phyloP scores from a whole-genome alignment of 805 yeast genomes.

The Ogataea chonburiensis region DNA sequence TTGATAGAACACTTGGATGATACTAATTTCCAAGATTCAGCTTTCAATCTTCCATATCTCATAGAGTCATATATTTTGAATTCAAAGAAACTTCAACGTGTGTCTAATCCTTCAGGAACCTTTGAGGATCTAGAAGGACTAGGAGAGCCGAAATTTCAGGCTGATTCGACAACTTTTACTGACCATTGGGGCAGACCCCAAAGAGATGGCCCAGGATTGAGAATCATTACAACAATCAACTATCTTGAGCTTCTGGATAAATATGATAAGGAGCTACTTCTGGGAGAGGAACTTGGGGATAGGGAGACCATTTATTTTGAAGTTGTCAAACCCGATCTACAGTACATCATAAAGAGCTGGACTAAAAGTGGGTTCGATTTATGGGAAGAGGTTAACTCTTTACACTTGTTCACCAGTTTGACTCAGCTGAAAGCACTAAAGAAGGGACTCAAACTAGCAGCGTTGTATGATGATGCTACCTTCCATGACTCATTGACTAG shows the following conservation, averaged over 20 bases:
- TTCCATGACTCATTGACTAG: constrained; percentile 33
- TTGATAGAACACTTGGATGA: constrained; percentile 58
- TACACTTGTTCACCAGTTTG: constrained; percentile 77
- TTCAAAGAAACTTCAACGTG: constrained; percentile 59
- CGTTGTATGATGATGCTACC: constrained; percentile 28
- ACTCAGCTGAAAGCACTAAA: constrained; percentile 70
- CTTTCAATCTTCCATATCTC: constrained; percentile 19
- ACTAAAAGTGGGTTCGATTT: constrained; percentile 68
- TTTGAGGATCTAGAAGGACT: constrained; percentile 54
- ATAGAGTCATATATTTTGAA: constrained; percentile 65
- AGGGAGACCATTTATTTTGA: constrained; percentile 43
- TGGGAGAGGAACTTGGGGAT: constrained; percentile 33
- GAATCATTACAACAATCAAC: constrained; percentile 62
- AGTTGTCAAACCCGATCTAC: constrained; percentile 67
- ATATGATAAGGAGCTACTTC: constrained; percentile 27
- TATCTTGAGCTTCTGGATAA: constrained; percentile 47
- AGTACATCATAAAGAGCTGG: constrained; percentile 66
- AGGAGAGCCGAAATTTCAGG: constrained; percentile 88
- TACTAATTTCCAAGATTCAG: constrained; percentile 25
- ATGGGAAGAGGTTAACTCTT: constrained; percentile 84
- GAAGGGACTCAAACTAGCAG: constrained; percentile 48
- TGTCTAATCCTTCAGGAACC: constrained; percentile 66
- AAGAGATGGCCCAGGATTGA: constrained; percentile 88
- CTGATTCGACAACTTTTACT: constrained; percentile 60
- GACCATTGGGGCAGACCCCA: constrained; percentile 94